Evolutionary conservation across 2,329 filamentous ascomycete genomes (phyloP).

Genomic region (Xylaria polymorpha): DNA sequence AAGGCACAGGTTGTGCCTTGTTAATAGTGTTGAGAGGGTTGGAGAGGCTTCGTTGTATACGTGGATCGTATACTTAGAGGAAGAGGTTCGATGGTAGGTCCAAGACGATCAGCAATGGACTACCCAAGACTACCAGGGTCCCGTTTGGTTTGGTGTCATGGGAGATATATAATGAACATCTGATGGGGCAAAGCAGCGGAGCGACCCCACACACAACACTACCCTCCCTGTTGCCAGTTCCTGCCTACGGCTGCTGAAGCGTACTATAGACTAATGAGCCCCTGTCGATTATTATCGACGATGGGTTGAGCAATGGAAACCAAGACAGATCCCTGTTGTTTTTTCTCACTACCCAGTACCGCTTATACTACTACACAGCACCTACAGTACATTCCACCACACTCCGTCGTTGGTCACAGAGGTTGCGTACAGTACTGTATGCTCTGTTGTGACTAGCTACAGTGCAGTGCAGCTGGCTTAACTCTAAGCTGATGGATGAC

Average conservation of each 20-base stretch:
- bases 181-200: constrained; percentile 35
- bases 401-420: constrained; percentile 17
- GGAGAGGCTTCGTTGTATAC: constrained; percentile 18
- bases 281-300: constrained; percentile 39
- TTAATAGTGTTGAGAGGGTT: constrained; percentile 11
- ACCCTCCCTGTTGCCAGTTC: constrained; percentile 34
- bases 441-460: constrained; percentile 8
- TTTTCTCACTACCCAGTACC: constrained; percentile 15
- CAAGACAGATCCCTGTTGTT: constrained; percentile 32
- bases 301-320: constrained; percentile 28
- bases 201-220: constrained; percentile 36
- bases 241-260: constrained; percentile 27
- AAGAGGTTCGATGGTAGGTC: constrained; percentile 28
- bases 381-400: constrained; percentile 1
- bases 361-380: constrained; percentile 1
- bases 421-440: constrained; percentile 5
- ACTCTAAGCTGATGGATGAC: constrained; percentile 13
- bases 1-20: constrained; percentile 34
- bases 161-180: constrained; percentile 41
- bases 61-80: constrained; percentile 14
- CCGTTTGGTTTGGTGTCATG: constrained; percentile 41
- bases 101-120: constrained; percentile 33
- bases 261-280: constrained; percentile 29
- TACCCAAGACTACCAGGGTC: constrained; percentile 26
- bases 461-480: constrained; percentile 12